A percentile compares a stretch with the other conserved stretches of the same genome.
Evolutionary conservation across 768 basidiomycete species (phyloP).

Genomic region (Melanogaster broomeanus): DNA sequence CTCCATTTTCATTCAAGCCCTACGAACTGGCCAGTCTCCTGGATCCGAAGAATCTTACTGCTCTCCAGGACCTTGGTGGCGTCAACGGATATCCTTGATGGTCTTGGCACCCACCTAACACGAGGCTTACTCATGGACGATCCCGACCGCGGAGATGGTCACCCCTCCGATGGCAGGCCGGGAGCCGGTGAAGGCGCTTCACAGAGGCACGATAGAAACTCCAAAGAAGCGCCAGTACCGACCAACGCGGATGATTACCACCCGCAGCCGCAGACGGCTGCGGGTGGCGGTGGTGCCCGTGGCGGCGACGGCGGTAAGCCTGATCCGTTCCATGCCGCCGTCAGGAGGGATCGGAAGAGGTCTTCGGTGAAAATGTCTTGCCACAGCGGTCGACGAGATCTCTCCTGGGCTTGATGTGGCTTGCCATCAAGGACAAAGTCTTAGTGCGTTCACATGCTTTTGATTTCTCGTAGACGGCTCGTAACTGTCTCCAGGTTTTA

Average conservation of each 20-base stretch:
- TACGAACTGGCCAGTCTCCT: constrained; percentile 79
- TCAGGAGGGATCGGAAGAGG: constrained; percentile 63
- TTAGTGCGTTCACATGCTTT: constrained; percentile 51
- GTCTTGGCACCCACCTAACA: constrained; percentile 68
- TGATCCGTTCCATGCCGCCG: constrained; percentile 42
- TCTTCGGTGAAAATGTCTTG: constrained; percentile 78
- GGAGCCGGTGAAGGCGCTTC: constrained; percentile 34
- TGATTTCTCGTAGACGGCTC: constrained; percentile 1
- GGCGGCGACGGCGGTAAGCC: too few species aligned
- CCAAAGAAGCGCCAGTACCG: constrained; percentile 7
- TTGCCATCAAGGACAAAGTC: constrained; percentile 88
- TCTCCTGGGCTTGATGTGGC: constrained; percentile 78
- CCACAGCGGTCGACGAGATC: constrained; percentile 71
- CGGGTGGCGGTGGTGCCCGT: too few species aligned
- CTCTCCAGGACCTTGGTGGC: constrained; percentile 73
- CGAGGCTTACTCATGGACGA: constrained; percentile 41
- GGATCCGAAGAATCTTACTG: constrained; percentile 81
- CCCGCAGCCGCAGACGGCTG: too few species aligned
- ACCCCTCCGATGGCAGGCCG: constrained; percentile 12
- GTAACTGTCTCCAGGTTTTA: constrained; percentile 56
- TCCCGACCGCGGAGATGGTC: neutral
- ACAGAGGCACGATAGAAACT: constrained; percentile 32
- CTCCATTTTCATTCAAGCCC: constrained; percentile 76
- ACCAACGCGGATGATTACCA: too few species aligned
- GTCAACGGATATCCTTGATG: constrained; percentile 59